Conservation (phyloP, 768 basidiomycete species). For the Phanerochaete sordida region DNA sequence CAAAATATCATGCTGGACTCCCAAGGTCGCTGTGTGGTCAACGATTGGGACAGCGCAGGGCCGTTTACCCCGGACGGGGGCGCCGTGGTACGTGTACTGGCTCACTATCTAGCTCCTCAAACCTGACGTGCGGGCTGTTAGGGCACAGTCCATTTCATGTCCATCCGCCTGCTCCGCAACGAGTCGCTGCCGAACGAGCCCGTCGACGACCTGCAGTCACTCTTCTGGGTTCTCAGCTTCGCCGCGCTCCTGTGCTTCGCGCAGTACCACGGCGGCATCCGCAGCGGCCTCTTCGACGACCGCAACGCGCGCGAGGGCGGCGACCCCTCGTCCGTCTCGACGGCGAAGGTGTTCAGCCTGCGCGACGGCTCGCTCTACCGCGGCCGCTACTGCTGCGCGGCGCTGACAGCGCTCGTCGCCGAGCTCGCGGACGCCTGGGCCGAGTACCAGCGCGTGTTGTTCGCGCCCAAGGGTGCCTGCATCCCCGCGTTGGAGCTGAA, state of each 20-base stretch:
- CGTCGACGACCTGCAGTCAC: neutral
- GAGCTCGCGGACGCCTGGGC: neutral
- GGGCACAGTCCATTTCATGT: neutral
- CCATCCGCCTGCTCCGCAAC: neutral
- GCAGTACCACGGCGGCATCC: neutral
- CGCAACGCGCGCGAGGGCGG: neutral
- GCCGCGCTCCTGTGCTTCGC: neutral
- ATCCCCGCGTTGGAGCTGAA: too few species aligned
- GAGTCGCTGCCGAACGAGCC: neutral
- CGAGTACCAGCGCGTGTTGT: neutral
- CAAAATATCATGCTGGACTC: constrained; percentile 9
- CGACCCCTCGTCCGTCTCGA: neutral
- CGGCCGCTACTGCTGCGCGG: neutral
- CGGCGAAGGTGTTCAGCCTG: neutral
- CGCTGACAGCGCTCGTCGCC: neutral
- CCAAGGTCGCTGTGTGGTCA: neutral
- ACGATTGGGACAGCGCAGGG: constrained; percentile 9
- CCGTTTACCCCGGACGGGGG: neutral
- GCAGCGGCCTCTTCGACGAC: neutral
- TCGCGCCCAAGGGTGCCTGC: neutral
- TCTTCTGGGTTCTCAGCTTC: constrained; percentile 1
- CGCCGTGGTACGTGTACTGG: neutral
- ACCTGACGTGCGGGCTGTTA: neutral
- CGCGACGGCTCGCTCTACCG: neutral
- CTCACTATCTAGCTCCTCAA: neutral